Base-by-base conservation (phyloP, 495 filamentous ascomycete species). In the Astrocystis sublimbata region DNA sequence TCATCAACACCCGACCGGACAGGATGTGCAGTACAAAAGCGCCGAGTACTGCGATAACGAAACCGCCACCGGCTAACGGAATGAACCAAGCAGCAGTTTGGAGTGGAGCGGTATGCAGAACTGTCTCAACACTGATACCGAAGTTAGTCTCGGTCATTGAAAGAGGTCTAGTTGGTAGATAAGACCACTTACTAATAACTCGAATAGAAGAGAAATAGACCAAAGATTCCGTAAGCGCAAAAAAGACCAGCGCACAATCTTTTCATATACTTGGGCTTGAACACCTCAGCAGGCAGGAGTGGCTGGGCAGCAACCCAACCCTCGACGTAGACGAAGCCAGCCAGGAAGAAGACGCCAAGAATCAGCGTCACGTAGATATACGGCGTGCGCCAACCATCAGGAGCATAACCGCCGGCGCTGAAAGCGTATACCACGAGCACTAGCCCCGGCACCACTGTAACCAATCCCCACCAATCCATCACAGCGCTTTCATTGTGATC, bases 11-110 rank as follows among this genome's bases (percentile, higher is more conserved):
- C 6, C 87, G 89, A 19, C 90, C 91, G 0, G 88, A 83, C 23
- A 96, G 73, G 21, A 86, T 79, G 70, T 96, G 92, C 12, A 96
- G 79, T 23, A 93, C 82, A 58, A 92, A 84, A 3, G 91, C 92
- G 40, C 92, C 91, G 2, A 82, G 71, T 0, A 85, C 82, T 19
- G 88, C 83, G 42, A 96, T 83, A 42, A 92, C 78, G 55, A 88
- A 81, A 13, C 92, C 92, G 8, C 91, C 91, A 0, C 86, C 71
- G 10, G 85, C 89, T 81, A 93, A 88, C 2, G 92, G 92, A 0
- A 80, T 78, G 59, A 88, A 91, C 89, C 90, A 96, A 6, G 88
- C 89, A 1, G 89, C 89, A 1, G 90, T 84, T 61, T 87, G 85
- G 3, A 96, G 75, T 0, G 92, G 87, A 2, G 79, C 75, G 1